Conservation (phyloP, 495 filamentous ascomycete species). For the Xylaria sp. region DNA sequence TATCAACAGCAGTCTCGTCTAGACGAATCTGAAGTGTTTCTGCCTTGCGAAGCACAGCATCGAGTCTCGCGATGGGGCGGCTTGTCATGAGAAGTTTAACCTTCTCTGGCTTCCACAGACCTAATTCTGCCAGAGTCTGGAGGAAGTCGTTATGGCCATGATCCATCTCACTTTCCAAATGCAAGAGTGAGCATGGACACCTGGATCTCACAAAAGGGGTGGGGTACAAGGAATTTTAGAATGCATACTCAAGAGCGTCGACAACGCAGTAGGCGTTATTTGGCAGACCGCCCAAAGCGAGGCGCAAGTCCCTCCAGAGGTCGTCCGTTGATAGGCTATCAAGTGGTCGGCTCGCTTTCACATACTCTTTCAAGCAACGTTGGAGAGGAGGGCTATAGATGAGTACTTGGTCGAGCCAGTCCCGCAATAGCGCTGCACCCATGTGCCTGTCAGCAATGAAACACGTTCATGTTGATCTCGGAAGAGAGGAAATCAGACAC, state of each 20-base stretch:
- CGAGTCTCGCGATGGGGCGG: slow-evolving; percentile 46
- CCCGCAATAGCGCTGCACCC: neutral
- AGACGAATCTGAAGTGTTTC: slow-evolving; percentile 42
- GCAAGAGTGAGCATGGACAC: neutral
- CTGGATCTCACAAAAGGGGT: neutral
- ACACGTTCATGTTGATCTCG: neutral
- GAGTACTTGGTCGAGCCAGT: slow-evolving; percentile 28
- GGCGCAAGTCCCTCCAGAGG: slow-evolving; percentile 35
- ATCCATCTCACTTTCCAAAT: slow-evolving; percentile 38
- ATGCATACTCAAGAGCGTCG: slow-evolving; percentile 53
- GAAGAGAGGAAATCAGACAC: neutral
- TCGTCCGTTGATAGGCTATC: slow-evolving; percentile 26
- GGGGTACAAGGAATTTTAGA: neutral
- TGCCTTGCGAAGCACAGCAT: slow-evolving; percentile 31
- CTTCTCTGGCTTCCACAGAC: slow-evolving; percentile 43
- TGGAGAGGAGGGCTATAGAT: slow-evolving; percentile 49
- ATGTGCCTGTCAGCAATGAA: slow-evolving; percentile 43
- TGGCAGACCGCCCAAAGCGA: slow-evolving; percentile 39
- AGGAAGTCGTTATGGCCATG: slow-evolving; percentile 49
- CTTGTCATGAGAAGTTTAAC: slow-evolving; percentile 56
- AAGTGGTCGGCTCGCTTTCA: slow-evolving; percentile 29
- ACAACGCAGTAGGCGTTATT: slow-evolving; percentile 52
- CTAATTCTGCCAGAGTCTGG: slow-evolving; percentile 41
- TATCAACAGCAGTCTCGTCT: slow-evolving; percentile 49
- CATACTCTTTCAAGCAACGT: slow-evolving; percentile 32